A percentile compares a stretch with the other conserved stretches of the same genome.
Conservation (phyloP, 345 rosid genomes). For the Murraya paniculata region DNA sequence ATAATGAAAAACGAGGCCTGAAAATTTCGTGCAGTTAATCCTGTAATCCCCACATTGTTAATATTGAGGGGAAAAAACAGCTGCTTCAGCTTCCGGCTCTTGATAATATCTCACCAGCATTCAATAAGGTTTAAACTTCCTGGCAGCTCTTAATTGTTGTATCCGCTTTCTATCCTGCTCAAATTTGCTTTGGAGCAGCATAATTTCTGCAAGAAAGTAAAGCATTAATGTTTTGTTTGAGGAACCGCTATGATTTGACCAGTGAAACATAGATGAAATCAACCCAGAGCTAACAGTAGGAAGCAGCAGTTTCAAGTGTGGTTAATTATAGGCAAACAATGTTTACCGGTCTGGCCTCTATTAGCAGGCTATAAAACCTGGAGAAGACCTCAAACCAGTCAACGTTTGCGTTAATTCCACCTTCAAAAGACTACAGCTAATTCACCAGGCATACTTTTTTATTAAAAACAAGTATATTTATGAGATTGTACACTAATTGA, state of each 20-base stretch:
- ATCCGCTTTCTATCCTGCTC: conserved; percentile 78
- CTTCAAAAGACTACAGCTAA: neutral
- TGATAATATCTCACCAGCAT: neutral
- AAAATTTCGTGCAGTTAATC: neutral
- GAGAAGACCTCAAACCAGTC: neutral
- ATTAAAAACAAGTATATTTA: neutral
- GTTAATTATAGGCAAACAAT: neutral
- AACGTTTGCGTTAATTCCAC: no score
- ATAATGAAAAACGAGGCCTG: no score
- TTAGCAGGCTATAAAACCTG: neutral
- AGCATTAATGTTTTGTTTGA: neutral
- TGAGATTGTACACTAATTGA: neutral
- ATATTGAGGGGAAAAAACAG: neutral
- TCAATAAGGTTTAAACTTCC: conserved; percentile 89
- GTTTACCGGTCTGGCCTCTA: neutral
- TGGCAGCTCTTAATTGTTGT: conserved; percentile 83
- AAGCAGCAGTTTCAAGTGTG: neutral
- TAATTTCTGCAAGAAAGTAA: conserved; percentile 56
- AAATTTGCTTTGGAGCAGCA: conserved; percentile 19
- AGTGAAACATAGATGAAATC: neutral
- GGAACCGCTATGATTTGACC: neutral
- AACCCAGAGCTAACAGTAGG: neutral
- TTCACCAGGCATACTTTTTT: neutral
- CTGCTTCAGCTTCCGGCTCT: neutral
- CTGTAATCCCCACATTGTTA: neutral